Percentiles rank a stretch among this genome's conserved stretches.
These are phyloP conservation scores for Brasenia schreberi DNA, from an alignment of 164 flowering plant genomes.

Conservation along the genomic window DNA sequence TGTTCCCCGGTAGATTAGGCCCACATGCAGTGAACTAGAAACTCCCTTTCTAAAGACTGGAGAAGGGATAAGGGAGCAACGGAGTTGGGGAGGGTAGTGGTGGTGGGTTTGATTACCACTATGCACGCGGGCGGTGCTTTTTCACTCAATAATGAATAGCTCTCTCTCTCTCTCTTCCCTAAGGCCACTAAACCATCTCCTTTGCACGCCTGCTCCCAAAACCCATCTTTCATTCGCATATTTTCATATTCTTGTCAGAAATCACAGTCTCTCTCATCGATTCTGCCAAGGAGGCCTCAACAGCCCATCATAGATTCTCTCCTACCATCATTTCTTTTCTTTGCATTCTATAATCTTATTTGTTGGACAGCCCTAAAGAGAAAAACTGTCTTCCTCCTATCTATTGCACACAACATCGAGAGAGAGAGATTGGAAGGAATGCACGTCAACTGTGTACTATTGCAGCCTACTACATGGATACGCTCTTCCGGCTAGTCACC, in stretches of 20 bases:
- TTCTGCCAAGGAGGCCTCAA: neutral
- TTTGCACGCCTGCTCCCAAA: neutral
- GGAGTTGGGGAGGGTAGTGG: neutral
- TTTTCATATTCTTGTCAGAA: neutral
- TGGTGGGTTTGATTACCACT: neutral
- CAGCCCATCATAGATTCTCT: constrained; percentile 1
- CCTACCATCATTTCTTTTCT: neutral
- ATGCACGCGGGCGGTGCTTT: neutral
- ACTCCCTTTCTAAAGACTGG: too few relatives aligned
- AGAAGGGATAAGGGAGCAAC: neutral
- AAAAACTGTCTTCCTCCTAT: too few relatives aligned
- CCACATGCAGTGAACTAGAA: too few relatives aligned
- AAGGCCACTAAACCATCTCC: neutral
- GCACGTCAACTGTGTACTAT: constrained; percentile 9
- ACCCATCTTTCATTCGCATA: too few relatives aligned
- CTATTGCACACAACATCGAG: too few relatives aligned
- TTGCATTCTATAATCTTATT: too few relatives aligned
- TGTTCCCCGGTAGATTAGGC: too few relatives aligned
- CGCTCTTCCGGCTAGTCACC: constrained; percentile 78
- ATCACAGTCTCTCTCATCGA: neutral
- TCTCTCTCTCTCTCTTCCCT: neutral
- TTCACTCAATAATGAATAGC: neutral
- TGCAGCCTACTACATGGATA: constrained; percentile 61
- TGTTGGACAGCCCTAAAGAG: too few relatives aligned
- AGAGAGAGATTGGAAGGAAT: constrained; percentile 2